Evolutionary conservation across 1,284 basidiomycete genomes (phyloP).

Genomic region (Sutorius eximius): DNA sequence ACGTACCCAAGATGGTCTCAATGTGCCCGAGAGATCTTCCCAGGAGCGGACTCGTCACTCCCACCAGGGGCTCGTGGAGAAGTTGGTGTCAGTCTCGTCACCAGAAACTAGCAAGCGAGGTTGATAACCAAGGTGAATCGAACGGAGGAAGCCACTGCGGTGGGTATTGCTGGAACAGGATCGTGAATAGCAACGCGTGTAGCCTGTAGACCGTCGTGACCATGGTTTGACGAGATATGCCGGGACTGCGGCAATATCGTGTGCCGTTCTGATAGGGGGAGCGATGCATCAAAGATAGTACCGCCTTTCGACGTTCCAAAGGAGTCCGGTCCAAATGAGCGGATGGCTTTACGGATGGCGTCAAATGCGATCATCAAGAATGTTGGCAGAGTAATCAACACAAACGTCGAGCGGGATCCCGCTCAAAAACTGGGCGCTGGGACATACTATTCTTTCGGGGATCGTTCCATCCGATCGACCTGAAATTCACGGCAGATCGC

Average conservation of each 20-base stretch:
- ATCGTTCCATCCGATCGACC: conserved; percentile 30
- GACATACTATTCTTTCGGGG: conserved; percentile 9
- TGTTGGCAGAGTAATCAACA: conserved; percentile 13
- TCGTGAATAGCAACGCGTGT: conserved; percentile 43
- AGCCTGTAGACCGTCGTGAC: conserved; percentile 47
- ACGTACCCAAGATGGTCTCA: conserved; percentile 54
- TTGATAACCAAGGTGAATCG: conserved; percentile 39
- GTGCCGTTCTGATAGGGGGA: conserved; percentile 45
- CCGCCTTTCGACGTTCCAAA: conserved; percentile 35
- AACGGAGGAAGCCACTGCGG: conserved; percentile 46
- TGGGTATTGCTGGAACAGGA: conserved; percentile 37
- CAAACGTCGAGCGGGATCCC: conserved; percentile 22
- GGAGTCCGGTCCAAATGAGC: conserved; percentile 20
- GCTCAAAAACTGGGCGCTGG: conserved; percentile 11
- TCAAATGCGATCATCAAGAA: conserved; percentile 15
- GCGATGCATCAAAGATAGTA: conserved; percentile 50
- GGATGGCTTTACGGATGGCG: background rate
- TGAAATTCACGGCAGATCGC: conserved; percentile 26
- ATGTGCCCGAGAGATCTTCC: conserved; percentile 42
- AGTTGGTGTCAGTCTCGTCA: conserved; percentile 46
- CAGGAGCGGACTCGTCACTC: conserved; percentile 32
- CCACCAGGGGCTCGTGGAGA: conserved; percentile 40
- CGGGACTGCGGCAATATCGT: conserved; percentile 42
- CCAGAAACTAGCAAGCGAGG: conserved; percentile 46
- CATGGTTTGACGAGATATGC: conserved; percentile 43